These are phyloP conservation scores for Hysterangium stoloniferum DNA, from an alignment of 768 basidiomycete genomes.

Conservation along the genomic window DNA sequence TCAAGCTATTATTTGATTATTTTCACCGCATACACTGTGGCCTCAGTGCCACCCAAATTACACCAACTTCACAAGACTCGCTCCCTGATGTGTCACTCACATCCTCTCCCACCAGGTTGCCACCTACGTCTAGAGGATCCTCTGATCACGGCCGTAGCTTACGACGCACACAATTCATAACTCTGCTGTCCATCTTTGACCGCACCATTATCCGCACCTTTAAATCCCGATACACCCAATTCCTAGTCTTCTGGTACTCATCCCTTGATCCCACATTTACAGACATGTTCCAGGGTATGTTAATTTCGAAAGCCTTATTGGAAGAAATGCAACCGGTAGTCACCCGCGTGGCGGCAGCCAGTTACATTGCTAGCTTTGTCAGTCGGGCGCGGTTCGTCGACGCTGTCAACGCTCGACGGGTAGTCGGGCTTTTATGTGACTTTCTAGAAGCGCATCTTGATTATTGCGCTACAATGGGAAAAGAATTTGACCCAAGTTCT, in stretches of 20 bases:
- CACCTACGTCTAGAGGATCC: constrained; percentile 18
- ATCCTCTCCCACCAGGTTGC: constrained; percentile 18
- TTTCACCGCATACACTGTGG: constrained; percentile 46
- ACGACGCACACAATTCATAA: constrained; percentile 65
- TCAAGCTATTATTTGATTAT: constrained; percentile 80
- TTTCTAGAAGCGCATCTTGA: constrained; percentile 76
- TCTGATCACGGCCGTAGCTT: constrained; percentile 30
- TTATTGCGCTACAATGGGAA: constrained; percentile 39
- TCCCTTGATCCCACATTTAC: constrained; percentile 84
- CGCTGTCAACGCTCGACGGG: constrained; percentile 59
- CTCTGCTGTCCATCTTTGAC: constrained; percentile 89
- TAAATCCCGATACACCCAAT: constrained; percentile 96
- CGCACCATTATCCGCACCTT: constrained; percentile 90
- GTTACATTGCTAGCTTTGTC: constrained; percentile 89
- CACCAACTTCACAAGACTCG: constrained; percentile 16
- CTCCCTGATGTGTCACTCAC: constrained; percentile 16
- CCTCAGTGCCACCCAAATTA: constrained; percentile 18
- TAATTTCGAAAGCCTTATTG: constrained; percentile 86
- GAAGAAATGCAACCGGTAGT: constrained; percentile 50
- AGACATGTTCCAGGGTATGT: constrained; percentile 89
- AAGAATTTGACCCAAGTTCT: constrained; percentile 27
- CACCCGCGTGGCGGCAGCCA: constrained; percentile 86
- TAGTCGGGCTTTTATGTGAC: constrained; percentile 78
- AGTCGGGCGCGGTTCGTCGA: constrained; percentile 85
- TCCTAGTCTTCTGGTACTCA: constrained; percentile 91